Percentiles rank a stretch among this genome's conserved stretches.
Evolutionary conservation across 2,329 filamentous ascomycete genomes (phyloP).

Genomic region (Penicillium nordicum): DNA sequence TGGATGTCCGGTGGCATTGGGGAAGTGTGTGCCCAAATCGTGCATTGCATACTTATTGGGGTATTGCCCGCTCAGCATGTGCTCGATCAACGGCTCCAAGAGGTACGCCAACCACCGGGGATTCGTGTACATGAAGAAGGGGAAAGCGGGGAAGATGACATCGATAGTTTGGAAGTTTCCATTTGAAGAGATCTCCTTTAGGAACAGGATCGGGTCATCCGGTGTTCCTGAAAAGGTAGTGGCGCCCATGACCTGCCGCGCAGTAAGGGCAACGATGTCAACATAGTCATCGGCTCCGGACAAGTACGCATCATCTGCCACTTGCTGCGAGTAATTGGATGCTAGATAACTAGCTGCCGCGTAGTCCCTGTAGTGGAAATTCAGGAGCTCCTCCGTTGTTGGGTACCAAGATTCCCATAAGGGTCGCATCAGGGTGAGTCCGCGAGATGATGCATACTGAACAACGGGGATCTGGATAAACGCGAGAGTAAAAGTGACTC

Average conservation of each 20-base stretch:
- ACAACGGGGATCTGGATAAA: slow-evolving; percentile 75
- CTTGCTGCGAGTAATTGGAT: slow-evolving; percentile 67
- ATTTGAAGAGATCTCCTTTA: slow-evolving; percentile 83
- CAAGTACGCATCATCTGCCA: slow-evolving; percentile 67
- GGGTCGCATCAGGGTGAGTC: slow-evolving; percentile 73
- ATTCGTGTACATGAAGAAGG: slow-evolving; percentile 83
- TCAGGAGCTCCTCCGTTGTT: slow-evolving; percentile 60
- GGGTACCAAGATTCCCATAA: slow-evolving; percentile 75
- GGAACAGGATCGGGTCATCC: slow-evolving; percentile 68
- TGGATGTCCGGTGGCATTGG: slow-evolving; percentile 54
- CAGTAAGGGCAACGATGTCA: slow-evolving; percentile 72
- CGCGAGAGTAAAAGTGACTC: slow-evolving; percentile 70
- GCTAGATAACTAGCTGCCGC: slow-evolving; percentile 61
- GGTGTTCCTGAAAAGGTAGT: slow-evolving; percentile 70
- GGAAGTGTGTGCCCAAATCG: slow-evolving; percentile 53
- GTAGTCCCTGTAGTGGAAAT: slow-evolving; percentile 75
- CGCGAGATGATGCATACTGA: slow-evolving; percentile 72
- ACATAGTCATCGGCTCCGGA: slow-evolving; percentile 73
- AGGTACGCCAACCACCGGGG: slow-evolving; percentile 76
- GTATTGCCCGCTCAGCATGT: slow-evolving; percentile 78
- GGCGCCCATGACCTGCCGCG: slow-evolving; percentile 75
- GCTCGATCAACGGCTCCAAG: slow-evolving; percentile 74
- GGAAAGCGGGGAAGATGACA: slow-evolving; percentile 82
- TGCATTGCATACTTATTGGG: slow-evolving; percentile 63
- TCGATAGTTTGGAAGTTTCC: slow-evolving; percentile 84